These are phyloP conservation scores for Phytophthora cactorum DNA, from an alignment of 352 stramenopile species.

Conservation along the genomic window DNA sequence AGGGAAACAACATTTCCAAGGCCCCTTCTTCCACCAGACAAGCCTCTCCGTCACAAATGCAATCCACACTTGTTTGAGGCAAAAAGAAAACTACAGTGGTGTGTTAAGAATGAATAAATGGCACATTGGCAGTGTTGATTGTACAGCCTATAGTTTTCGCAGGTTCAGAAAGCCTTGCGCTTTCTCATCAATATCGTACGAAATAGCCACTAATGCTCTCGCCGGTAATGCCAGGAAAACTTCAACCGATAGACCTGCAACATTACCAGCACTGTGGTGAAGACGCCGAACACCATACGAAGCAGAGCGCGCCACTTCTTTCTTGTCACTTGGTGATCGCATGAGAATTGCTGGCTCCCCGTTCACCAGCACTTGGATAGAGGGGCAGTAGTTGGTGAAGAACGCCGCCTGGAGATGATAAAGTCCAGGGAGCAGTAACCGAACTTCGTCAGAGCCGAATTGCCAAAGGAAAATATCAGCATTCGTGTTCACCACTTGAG, in stretches of 20 bases:
- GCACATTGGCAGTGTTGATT: background rate
- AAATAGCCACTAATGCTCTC: constrained; percentile 51
- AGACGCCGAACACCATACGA: constrained; percentile 32
- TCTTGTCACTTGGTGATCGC: constrained; percentile 3
- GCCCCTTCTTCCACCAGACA: constrained; percentile 30
- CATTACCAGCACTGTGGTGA: constrained; percentile 65
- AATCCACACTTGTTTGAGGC: constrained; percentile 8
- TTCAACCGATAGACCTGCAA: constrained; percentile 57
- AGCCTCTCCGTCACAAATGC: constrained; percentile 20
- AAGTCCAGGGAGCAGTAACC: constrained; percentile 61
- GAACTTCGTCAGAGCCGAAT: constrained; percentile 50
- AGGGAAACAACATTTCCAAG: constrained; percentile 18
- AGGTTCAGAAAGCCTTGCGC: constrained; percentile 78
- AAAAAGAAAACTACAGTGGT: background rate
- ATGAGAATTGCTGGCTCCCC: constrained; percentile 54
- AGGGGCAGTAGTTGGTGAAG: constrained; percentile 65
- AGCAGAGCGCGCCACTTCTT: constrained; percentile 7
- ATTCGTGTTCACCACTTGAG: constrained; percentile 76
- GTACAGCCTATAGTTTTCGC: constrained; percentile 58
- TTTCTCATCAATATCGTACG: constrained; percentile 73
- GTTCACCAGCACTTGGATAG: constrained; percentile 66
- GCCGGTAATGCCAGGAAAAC: constrained; percentile 66
- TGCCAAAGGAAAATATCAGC: constrained; percentile 76
- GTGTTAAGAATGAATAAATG: constrained; percentile 7
- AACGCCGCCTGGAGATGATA: constrained; percentile 78